Conservation (phyloP, 768 basidiomycete genomes). For the Suillus americanus region DNA sequence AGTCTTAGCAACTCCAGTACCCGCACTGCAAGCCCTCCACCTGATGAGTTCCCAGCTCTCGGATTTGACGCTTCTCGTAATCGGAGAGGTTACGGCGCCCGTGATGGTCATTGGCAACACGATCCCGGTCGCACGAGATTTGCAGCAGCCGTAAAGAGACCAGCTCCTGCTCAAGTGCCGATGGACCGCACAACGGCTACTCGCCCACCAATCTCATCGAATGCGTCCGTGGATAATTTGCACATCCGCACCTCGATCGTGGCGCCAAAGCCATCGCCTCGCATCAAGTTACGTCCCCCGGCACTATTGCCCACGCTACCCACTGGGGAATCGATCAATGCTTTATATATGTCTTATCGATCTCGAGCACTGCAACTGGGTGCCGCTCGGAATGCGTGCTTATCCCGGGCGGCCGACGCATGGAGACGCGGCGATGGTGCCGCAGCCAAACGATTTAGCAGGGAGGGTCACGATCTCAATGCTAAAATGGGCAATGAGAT, state of each 20-base stretch:
- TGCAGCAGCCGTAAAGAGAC: conserved; percentile 85
- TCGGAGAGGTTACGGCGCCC: conserved; percentile 41
- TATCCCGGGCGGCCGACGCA: conserved; percentile 93
- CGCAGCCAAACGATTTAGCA: conserved; percentile 89
- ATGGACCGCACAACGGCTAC: conserved; percentile 43
- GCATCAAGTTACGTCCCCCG: conserved; percentile 82
- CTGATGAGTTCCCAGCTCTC: conserved; percentile 73
- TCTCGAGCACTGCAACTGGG: conserved; percentile 88
- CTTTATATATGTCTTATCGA: conserved; percentile 87
- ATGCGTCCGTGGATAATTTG: conserved; percentile 53
- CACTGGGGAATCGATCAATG: conserved; percentile 79
- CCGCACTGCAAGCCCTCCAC: conserved; percentile 29
- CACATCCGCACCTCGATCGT: conserved; percentile 69
- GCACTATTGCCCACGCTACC: conserved; percentile 83
- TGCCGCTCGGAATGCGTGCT: conserved; percentile 89
- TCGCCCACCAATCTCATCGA: conserved; percentile 54
- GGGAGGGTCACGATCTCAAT: conserved; percentile 93
- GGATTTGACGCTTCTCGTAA: conserved; percentile 46
- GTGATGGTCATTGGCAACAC: conserved; percentile 44
- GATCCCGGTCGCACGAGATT: conserved; percentile 92
- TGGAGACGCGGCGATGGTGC: conserved; percentile 96
- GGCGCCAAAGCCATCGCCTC: conserved; percentile 79
- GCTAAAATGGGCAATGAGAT: conserved; percentile 88
- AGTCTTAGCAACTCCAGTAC: conserved; percentile 48
- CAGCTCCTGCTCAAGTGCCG: conserved; percentile 30